Percentiles rank a stretch among this genome's conserved stretches.
Conservation (phyloP, 192 early-diverging fungal genomes). For the Dissophora globulifera region DNA sequence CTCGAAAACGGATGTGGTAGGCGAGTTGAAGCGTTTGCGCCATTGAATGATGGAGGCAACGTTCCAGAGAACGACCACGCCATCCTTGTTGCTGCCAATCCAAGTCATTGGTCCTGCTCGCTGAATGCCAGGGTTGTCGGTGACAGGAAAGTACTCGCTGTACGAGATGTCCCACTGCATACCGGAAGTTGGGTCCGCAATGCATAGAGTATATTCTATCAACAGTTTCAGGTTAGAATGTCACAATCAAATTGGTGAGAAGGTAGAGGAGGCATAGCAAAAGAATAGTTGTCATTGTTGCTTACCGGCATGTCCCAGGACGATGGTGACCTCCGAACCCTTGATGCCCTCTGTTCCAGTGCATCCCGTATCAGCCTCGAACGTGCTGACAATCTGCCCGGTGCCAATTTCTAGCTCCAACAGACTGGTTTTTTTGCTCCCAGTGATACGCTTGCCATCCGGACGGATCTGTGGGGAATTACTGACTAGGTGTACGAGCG, state of each 20-base stretch:
- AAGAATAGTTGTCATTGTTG: too few species aligned
- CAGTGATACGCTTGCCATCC: conserved; percentile 39
- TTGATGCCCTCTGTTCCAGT: conserved; percentile 32
- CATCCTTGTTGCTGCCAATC: conserved; percentile 34
- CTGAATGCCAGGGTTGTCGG: background rate
- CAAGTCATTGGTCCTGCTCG: background rate
- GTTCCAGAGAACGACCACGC: conserved; percentile 7
- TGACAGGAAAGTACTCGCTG: conserved; percentile 34
- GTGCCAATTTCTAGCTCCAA: conserved; percentile 29
- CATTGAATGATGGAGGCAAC: background rate
- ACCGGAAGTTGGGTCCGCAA: conserved; percentile 25
- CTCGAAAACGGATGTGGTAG: conserved; percentile 36
- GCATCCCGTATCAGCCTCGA: conserved; percentile 14
- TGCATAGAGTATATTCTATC: conserved; percentile 36
- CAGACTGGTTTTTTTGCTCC: conserved; percentile 23
- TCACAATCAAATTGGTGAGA: too few species aligned
- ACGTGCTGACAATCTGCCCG: conserved; percentile 11
- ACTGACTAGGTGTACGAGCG: conserved; percentile 24
- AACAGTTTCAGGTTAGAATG: too few species aligned
- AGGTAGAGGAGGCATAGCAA: too few species aligned
- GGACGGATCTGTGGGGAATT: conserved; percentile 43
- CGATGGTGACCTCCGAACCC: conserved; percentile 20
- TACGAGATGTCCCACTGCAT: conserved; percentile 49
- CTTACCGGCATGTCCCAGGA: conserved; percentile 41
- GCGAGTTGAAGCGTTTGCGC: conserved; percentile 23